Conservation (phyloP, 139 green algal species). For the Tetradesmus obliquus region DNA sequence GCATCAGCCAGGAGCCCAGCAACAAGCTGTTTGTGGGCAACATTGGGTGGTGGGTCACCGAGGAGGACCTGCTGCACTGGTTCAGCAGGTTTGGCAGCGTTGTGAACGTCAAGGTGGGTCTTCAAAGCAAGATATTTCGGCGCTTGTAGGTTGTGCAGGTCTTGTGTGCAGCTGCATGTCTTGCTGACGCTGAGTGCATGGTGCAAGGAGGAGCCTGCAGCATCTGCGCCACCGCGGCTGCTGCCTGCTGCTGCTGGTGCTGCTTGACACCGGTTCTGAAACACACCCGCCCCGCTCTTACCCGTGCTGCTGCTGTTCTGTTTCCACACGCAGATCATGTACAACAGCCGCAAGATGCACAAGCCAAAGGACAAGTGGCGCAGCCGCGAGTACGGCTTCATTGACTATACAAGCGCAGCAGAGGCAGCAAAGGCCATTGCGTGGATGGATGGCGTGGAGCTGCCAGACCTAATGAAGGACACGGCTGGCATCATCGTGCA, state of each 20-base stretch:
- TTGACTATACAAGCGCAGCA: constrained; percentile 34
- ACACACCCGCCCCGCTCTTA: background rate
- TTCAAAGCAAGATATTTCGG: background rate
- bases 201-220: too few species aligned
- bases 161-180: background rate
- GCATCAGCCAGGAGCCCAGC: constrained; percentile 48
- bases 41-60: constrained; percentile 46
- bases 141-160: background rate
- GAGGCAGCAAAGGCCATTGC: constrained; percentile 45
- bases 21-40: constrained; percentile 56
- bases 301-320: background rate
- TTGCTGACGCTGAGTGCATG: too few species aligned
- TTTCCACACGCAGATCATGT: constrained; percentile 42
- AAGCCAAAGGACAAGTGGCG: constrained; percentile 50
- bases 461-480: constrained; percentile 49
- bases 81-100: constrained; percentile 48
- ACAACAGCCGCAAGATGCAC: constrained; percentile 56
- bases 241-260: background rate
- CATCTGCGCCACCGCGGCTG: background rate
- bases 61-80: constrained; percentile 45
- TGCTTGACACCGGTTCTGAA: background rate
- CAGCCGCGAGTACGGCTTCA: constrained; percentile 49
- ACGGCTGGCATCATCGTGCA: constrained; percentile 47
- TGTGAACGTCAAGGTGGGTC: constrained; percentile 44
- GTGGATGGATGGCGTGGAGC: constrained; percentile 50